phyloP scores from a whole-genome alignment of 2,329 filamentous ascomycete species.

The Phialocephala subalpina region DNA sequence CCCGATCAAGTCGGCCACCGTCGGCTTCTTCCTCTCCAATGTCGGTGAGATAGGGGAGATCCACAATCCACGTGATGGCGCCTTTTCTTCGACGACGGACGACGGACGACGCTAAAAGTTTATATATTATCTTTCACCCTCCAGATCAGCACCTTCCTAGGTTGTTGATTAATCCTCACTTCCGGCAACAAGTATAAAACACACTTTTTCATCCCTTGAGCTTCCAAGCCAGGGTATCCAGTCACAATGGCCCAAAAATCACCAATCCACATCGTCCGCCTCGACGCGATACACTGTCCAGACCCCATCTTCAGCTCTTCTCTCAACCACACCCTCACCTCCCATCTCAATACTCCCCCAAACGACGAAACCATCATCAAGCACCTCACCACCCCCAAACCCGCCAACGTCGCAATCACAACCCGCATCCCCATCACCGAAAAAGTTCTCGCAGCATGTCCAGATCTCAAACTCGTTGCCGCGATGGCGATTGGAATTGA shows the following conservation, averaged over 20 bases:
- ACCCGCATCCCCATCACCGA: conserved; percentile 45
- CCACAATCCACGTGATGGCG: conserved; percentile 3
- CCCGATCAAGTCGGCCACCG: no score
- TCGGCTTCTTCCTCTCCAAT: no score
- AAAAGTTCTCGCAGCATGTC: conserved; percentile 40
- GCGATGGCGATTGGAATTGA: conserved; percentile 49
- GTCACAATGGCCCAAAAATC: conserved; percentile 11
- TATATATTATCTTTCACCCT: neutral
- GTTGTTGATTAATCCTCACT: neutral
- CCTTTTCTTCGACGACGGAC: conserved; percentile 2
- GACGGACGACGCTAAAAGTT: neutral
- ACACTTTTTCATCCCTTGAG: neutral
- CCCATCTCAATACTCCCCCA: conserved; percentile 25
- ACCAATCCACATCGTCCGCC: conserved; percentile 33
- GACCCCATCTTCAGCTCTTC: conserved; percentile 30
- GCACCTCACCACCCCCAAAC: conserved; percentile 10
- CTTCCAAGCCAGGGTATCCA: neutral
- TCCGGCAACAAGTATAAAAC: neutral
- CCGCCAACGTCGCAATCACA: conserved; percentile 45
- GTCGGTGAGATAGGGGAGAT: neutral
- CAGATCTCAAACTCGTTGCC: conserved; percentile 45
- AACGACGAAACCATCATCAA: conserved; percentile 37
- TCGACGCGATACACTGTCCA: conserved; percentile 33
- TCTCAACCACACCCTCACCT: conserved; percentile 34
- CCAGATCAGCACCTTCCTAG: neutral